These are phyloP conservation scores for Dentipellis sp. DNA, from an alignment of 768 basidiomycete genomes.

Conservation along the genomic window DNA sequence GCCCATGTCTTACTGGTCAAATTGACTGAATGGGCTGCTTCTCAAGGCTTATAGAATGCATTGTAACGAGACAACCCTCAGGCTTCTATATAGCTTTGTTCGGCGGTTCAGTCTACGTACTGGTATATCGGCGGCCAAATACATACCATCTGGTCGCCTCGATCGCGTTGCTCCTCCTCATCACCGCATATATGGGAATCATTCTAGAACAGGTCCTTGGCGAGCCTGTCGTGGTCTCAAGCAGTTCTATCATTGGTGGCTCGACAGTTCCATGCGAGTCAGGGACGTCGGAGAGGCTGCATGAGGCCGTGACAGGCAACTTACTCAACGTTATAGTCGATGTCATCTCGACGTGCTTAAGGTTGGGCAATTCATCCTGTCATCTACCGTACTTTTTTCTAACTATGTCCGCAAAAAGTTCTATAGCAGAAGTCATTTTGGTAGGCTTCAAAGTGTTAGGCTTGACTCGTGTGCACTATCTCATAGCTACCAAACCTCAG, in stretches of 20 bases:
- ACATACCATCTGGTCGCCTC: background rate
- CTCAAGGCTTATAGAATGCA: too few species aligned
- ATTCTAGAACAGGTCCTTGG: background rate
- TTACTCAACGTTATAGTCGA: too few species aligned
- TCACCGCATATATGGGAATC: background rate
- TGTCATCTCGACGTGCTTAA: too few species aligned
- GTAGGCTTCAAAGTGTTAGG: too few species aligned
- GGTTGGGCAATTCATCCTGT: too few species aligned
- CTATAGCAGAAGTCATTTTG: too few species aligned
- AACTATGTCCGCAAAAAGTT: too few species aligned
- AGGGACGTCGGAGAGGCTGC: background rate
- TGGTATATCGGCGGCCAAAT: background rate
- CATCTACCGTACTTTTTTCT: too few species aligned
- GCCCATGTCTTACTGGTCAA: too few species aligned
- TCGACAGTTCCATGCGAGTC: background rate
- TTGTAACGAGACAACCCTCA: background rate
- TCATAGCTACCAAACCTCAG: too few species aligned
- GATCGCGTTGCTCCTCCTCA: background rate
- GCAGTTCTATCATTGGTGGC: background rate
- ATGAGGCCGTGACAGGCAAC: background rate
- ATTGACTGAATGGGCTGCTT: too few species aligned
- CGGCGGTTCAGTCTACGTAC: background rate
- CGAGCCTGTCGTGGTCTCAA: background rate
- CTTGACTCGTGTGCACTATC: too few species aligned
- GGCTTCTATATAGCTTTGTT: background rate